Evolutionary conservation across 2,329 filamentous ascomycete species (phyloP).

Genomic region (Tolypocladium amazonense): DNA sequence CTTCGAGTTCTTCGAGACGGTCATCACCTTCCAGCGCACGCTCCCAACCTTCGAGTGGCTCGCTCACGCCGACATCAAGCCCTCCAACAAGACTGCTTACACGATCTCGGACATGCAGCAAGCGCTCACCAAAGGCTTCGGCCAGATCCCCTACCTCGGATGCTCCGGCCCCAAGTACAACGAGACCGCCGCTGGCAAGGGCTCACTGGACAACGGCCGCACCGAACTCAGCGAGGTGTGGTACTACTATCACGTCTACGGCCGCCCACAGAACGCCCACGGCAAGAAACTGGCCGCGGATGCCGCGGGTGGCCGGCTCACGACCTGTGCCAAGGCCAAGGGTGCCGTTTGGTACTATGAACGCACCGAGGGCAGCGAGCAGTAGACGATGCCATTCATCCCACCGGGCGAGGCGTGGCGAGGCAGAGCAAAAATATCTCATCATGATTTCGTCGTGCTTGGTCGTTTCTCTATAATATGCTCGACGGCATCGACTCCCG

Average conservation of each 20-base stretch:
- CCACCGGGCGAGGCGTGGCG: neutral
- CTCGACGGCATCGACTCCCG: neutral
- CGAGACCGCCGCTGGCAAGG: conserved; percentile 43
- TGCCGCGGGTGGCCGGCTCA: conserved; percentile 35
- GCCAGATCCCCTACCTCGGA: conserved; percentile 47
- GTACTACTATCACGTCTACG: conserved; percentile 55
- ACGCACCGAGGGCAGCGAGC: conserved; percentile 26
- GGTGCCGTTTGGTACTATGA: conserved; percentile 45
- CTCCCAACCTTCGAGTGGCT: conserved; percentile 54
- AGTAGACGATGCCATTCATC: neutral
- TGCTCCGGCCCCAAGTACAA: conserved; percentile 52
- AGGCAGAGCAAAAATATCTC: no score
- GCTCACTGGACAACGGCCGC: conserved; percentile 41
- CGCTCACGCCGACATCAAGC: conserved; percentile 38
- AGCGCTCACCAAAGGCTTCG: conserved; percentile 37
- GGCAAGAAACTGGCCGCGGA: conserved; percentile 30
- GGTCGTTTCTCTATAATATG: neutral
- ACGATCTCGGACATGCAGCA: conserved; percentile 39
- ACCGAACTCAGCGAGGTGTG: conserved; percentile 52
- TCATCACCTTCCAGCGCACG: conserved; percentile 43
- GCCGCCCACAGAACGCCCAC: conserved; percentile 41
- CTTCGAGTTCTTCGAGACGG: conserved; percentile 52
- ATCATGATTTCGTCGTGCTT: no score
- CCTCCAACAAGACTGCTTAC: conserved; percentile 48
- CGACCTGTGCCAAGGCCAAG: conserved; percentile 42